Conservation (phyloP, 495 filamentous ascomycete species). For the Neurospora africana region DNA sequence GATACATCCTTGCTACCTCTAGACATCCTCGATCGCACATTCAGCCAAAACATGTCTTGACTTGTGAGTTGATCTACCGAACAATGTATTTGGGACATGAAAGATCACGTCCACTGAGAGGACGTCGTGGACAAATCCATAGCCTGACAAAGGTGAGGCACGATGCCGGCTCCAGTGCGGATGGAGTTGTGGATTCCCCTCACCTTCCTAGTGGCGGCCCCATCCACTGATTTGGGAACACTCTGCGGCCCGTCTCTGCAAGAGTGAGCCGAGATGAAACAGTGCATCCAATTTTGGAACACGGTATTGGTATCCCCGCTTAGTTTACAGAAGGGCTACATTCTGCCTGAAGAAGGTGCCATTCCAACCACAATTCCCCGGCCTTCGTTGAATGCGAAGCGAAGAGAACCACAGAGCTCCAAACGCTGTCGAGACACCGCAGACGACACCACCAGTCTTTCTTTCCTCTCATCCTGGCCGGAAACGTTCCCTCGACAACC, state of each 20-base stretch:
- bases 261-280: slow-evolving; percentile 1
- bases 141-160: not conserved
- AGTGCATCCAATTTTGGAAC: not conserved
- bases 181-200: not conserved
- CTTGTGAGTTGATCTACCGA: not conserved
- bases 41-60: not conserved
- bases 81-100: not conserved
- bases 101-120: not conserved
- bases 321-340: not conserved
- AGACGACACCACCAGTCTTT: not conserved
- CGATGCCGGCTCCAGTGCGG: not conserved
- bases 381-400: not conserved
- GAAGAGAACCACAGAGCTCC: not conserved
- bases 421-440: not conserved
- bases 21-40: not conserved
- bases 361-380: not conserved
- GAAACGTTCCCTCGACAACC: not conserved
- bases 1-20: not conserved
- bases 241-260: not conserved
- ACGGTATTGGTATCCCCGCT: not conserved
- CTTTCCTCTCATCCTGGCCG: not conserved
- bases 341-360: not conserved
- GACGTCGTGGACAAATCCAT: not conserved
- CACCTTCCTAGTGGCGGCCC: not conserved
- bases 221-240: not conserved